These are phyloP conservation scores for Martiniozyma asiatica DNA, from an alignment of 1,139 yeast genomes.

Conservation along the genomic window DNA sequence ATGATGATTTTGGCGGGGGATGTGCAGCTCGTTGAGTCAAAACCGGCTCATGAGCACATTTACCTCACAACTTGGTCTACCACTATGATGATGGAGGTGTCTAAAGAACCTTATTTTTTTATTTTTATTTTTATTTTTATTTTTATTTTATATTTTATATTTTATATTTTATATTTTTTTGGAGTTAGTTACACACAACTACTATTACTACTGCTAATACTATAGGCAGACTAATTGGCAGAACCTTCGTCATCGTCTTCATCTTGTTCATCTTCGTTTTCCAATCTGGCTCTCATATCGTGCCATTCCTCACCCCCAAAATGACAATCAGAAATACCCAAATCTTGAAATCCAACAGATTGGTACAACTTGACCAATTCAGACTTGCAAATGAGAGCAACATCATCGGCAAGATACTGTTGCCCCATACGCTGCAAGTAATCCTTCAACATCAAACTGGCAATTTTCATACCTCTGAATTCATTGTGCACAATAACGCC, in stretches of 20 bases:
- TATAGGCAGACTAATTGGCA: too few species aligned
- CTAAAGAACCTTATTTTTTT: constrained; percentile 1
- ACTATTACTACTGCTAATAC: too few species aligned
- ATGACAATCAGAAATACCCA: constrained; percentile 48
- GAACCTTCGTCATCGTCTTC: constrained; percentile 45
- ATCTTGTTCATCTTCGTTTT: too few species aligned
- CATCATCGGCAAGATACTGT: constrained; percentile 73
- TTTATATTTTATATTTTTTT: constrained; percentile 3
- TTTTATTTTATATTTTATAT: not conserved
- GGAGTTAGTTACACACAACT: too few species aligned
- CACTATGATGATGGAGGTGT: too few species aligned
- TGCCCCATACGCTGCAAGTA: constrained; percentile 82
- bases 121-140: not conserved
- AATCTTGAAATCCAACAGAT: constrained; percentile 61
- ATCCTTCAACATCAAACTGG: constrained; percentile 74
- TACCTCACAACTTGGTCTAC: too few species aligned
- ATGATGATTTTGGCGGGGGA: too few species aligned
- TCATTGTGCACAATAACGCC: constrained; percentile 68
- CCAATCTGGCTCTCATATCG: constrained; percentile 51
- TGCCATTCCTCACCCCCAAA: constrained; percentile 57
- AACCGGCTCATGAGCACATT: too few species aligned
- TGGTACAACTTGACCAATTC: constrained; percentile 65
- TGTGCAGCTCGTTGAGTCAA: too few species aligned
- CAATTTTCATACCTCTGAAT: constrained; percentile 73
- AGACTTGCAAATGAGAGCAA: constrained; percentile 64